phyloP scores from a whole-genome alignment of 108 stramenopile species.

The Epipyxis sp. region DNA sequence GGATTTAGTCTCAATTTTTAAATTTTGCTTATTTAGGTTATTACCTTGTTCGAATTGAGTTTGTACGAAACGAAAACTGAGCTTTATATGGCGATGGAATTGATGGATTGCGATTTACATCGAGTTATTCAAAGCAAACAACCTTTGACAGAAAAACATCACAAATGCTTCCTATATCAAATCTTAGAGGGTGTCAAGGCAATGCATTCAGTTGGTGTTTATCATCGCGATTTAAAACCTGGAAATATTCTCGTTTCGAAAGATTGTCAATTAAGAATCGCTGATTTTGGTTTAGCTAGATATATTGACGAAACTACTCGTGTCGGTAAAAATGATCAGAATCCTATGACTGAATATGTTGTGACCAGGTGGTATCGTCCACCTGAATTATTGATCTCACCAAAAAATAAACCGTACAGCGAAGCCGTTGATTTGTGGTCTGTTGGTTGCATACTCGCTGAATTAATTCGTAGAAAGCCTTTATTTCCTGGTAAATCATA shows the following conservation, averaged over 20 bases:
- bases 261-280: constrained; percentile 39
- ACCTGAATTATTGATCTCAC: constrained; percentile 44
- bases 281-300: constrained; percentile 57
- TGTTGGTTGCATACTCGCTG: constrained; percentile 51
- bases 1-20: background rate
- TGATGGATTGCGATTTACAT: constrained; percentile 60
- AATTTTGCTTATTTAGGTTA: background rate
- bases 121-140: constrained; percentile 47
- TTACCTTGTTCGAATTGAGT: background rate
- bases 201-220: constrained; percentile 41
- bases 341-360: constrained; percentile 45
- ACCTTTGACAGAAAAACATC: constrained; percentile 16
- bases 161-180: constrained; percentile 44
- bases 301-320: constrained; percentile 36
- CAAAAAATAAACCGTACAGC: constrained; percentile 35
- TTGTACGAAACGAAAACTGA: background rate
- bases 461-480: constrained; percentile 46
- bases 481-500: constrained; percentile 57
- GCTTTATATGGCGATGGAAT: constrained; percentile 42
- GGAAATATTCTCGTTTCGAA: constrained; percentile 64
- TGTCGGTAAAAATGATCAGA: constrained; percentile 15
- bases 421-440: constrained; percentile 47
- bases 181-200: constrained; percentile 37
- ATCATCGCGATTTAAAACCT: constrained; percentile 83
- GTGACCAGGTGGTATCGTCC: constrained; percentile 56